Conservation (phyloP, 2,329 filamentous ascomycete genomes). For the Sclerotinia spermophila region DNA sequence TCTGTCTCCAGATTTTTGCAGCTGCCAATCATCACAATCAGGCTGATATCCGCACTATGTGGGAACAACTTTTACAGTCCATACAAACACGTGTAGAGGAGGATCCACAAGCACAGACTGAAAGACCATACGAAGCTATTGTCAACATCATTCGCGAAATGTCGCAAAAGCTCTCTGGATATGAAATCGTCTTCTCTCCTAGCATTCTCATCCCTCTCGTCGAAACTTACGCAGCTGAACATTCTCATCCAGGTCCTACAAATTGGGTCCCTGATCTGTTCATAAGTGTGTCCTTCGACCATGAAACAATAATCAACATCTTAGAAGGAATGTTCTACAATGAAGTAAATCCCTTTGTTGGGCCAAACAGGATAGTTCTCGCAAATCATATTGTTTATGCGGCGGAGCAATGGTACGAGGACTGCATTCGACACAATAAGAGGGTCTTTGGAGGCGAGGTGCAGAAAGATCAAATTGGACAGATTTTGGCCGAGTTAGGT, state of each 20-base stretch:
- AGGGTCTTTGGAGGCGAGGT: slow-evolving; percentile 57
- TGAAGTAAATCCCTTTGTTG: slow-evolving; percentile 61
- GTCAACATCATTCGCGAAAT: slow-evolving; percentile 61
- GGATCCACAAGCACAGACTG: slow-evolving; percentile 39
- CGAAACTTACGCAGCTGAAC: slow-evolving; percentile 58
- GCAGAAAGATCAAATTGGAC: slow-evolving; percentile 41
- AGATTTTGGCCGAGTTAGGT: slow-evolving; percentile 7
- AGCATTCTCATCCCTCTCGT: slow-evolving; percentile 57
- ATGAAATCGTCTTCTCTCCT: slow-evolving; percentile 65
- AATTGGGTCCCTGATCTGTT: slow-evolving; percentile 56
- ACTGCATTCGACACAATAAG: slow-evolving; percentile 51
- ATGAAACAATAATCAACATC: slow-evolving; percentile 58
- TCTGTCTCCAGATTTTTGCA: slow-evolving; percentile 90
- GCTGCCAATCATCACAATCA: slow-evolving; percentile 86
- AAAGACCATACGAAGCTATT: slow-evolving; percentile 67
- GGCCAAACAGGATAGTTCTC: slow-evolving; percentile 52
- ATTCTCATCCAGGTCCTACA: slow-evolving; percentile 50
- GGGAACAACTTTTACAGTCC: slow-evolving; percentile 75
- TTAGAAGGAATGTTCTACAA: slow-evolving; percentile 66
- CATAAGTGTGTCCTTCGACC: slow-evolving; percentile 57
- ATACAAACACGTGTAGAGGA: slow-evolving; percentile 52
- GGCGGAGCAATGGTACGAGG: slow-evolving; percentile 56
- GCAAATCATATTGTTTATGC: slow-evolving; percentile 61
- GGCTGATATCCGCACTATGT: slow-evolving; percentile 78
- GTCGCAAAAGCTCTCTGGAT: slow-evolving; percentile 60